These are phyloP conservation scores for Pythium pyrilobum DNA, from an alignment of 352 stramenopile species.

Conservation along the genomic window DNA sequence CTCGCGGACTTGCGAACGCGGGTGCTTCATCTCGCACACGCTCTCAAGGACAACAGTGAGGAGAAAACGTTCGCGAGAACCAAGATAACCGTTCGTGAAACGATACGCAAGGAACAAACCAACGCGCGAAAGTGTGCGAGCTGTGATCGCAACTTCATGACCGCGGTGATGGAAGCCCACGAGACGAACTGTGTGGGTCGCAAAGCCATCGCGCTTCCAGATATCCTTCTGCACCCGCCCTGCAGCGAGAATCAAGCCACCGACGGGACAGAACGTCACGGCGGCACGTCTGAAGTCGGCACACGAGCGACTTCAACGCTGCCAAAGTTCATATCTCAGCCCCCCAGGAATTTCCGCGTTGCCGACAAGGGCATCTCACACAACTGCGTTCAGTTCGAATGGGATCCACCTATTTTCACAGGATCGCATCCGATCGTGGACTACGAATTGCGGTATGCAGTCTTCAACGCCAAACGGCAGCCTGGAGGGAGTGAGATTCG, in stretches of 20 bases:
- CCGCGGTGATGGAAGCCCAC: constrained; percentile 25
- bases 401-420: constrained; percentile 71
- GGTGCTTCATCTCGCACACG: constrained; percentile 38
- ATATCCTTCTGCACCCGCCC: background rate
- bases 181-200: constrained; percentile 18
- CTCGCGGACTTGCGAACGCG: constrained; percentile 42
- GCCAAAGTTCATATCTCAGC: constrained; percentile 51
- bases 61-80: constrained; percentile 42
- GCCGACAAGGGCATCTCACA: constrained; percentile 27
- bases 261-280: background rate
- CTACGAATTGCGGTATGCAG: constrained; percentile 51
- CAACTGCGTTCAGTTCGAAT: constrained; percentile 39
- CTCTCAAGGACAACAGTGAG: constrained; percentile 27
- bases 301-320: background rate
- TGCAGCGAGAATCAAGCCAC: background rate
- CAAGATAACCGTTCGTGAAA: constrained; percentile 31
- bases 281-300: background rate
- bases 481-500: background rate
- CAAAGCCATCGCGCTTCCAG: constrained; percentile 9
- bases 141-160: constrained; percentile 34
- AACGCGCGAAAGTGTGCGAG: constrained; percentile 19
- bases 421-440: constrained; percentile 58
- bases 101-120: constrained; percentile 31
- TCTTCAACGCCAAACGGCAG: constrained; percentile 15
- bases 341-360: constrained; percentile 52